Percentiles rank a stretch among this genome's conserved stretches.
Conservation (phyloP, 805 yeast genomes). For the Maudiozyma saulgeensis region DNA sequence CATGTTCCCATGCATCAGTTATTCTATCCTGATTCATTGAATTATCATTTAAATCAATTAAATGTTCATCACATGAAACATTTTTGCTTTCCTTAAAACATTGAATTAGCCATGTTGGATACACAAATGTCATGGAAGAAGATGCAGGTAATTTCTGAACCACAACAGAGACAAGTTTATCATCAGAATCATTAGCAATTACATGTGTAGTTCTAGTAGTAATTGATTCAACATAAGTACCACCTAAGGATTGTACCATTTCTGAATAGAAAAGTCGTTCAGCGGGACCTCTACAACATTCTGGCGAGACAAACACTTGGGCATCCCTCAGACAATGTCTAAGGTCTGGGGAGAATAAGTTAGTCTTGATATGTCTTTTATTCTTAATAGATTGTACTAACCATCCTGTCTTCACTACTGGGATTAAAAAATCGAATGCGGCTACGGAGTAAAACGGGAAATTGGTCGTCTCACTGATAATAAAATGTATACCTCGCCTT, state of each 20-base stretch:
- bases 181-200: conserved; percentile 48
- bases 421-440: conserved; percentile 23
- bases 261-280: conserved; percentile 64
- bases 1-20: conserved; percentile 9
- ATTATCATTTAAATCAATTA: conserved; percentile 23
- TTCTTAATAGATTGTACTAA: conserved; percentile 13
- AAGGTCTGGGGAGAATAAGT: conserved; percentile 59
- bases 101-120: conserved; percentile 73
- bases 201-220: conserved; percentile 74
- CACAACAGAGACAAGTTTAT: conserved; percentile 49
- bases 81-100: conserved; percentile 46
- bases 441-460: conserved; percentile 25
- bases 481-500: conserved; percentile 14
- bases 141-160: conserved; percentile 29
- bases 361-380: conserved; percentile 18
- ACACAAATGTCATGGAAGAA: conserved; percentile 45
- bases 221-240: conserved; percentile 50
- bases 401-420: conserved; percentile 26
- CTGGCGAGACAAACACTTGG: conserved; percentile 38
- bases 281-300: conserved; percentile 37
- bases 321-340: conserved; percentile 51
- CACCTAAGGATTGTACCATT: conserved; percentile 56
- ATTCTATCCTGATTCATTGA: conserved; percentile 5
- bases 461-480: conserved; percentile 14
- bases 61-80: conserved; percentile 46